Base-by-base conservation (phyloP, 208 protist genomes). In the Wallacemonas sp. region DNA sequence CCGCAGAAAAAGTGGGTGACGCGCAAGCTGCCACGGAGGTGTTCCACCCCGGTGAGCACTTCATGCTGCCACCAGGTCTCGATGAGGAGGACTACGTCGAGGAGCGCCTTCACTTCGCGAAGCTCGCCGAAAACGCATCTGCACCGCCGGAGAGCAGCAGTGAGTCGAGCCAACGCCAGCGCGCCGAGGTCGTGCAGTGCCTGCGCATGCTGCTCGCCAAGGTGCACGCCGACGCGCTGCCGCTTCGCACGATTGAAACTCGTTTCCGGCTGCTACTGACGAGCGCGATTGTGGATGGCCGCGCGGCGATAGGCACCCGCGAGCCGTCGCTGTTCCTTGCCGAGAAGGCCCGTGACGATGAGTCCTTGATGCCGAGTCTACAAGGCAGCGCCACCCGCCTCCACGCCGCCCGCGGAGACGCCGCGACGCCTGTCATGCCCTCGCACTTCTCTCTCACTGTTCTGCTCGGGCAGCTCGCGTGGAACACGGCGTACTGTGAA, bases 41-140 rank as follows among this genome's bases (percentile, higher is more conserved):
- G 13, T 61, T 58, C 24, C 27, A 45, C n/a, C 50, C 37, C 2
- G 42, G 24, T 13, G 36, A 53, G 13, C 26, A 66, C 52, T 27
- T 69, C 6, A 77, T 58, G 57, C 37, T 85, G 13, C 79, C 79
- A 0, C 79, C 79, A 17, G 79, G 79, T 8, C 54, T 85, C 1
- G 79, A 78, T 41, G 79, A 81, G 9, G 75, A 85, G 27, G 79
- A 85, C 68, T 85, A 85, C 71, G 67, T 66, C 0, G 67, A 72
- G 39, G 79, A 85, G 64, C 36, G 68, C 2, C 17, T 42, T 19
- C 74, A 74, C 15, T 33, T 2, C 33, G 53, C 55, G 1, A 48
- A 50, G 24, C 24, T 52, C 0, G 52, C 34, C 21, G n/a, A n/a
- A n/a, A n/a, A n/a, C n/a, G n/a, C n/a, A n/a, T n/a, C n/a, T n/a